These are phyloP conservation scores for Citrus medica DNA, from an alignment of 345 rosid species.

Conservation along the genomic window DNA sequence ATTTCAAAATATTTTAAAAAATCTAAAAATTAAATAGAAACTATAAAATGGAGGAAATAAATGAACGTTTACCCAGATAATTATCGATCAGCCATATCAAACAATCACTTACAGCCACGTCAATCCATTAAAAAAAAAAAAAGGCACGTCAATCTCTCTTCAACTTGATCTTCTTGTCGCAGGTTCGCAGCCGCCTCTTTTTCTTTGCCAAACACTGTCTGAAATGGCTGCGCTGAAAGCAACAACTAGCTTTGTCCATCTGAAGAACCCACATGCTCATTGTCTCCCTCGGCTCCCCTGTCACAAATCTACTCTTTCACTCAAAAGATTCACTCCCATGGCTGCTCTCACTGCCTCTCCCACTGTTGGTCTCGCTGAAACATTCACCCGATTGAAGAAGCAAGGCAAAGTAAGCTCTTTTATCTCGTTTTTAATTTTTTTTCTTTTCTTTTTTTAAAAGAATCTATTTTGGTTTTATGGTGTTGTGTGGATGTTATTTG, in stretches of 20 bases:
- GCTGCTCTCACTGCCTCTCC: constrained; percentile 43
- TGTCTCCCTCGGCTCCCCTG: constrained; percentile 14
- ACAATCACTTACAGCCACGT: no score
- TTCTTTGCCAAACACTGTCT: not conserved
- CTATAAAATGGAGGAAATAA: rapidly evolving
- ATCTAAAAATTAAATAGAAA: rapidly evolving
- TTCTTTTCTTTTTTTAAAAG: not conserved
- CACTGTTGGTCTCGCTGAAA: constrained; percentile 50
- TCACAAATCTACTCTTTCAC: constrained; percentile 26
- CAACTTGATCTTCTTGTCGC: not conserved
- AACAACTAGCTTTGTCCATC: constrained; percentile 20
- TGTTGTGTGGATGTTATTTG: not conserved
- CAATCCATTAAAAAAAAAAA: no score
- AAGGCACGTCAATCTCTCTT: no score
- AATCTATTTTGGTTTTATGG: not conserved
- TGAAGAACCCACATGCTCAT: constrained; percentile 29
- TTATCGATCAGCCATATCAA: no score
- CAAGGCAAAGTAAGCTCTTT: constrained; percentile 56
- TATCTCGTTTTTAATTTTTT: not conserved
- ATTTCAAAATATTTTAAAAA: no score
- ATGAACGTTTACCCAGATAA: no score
- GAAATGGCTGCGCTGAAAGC: constrained; percentile 33
- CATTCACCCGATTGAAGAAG: constrained; percentile 56
- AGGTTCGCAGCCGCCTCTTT: not conserved
- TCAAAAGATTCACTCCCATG: constrained; percentile 45